phyloP scores from a whole-genome alignment of 139 green algal genomes.

The Deuterostichococcus epilithicus region DNA sequence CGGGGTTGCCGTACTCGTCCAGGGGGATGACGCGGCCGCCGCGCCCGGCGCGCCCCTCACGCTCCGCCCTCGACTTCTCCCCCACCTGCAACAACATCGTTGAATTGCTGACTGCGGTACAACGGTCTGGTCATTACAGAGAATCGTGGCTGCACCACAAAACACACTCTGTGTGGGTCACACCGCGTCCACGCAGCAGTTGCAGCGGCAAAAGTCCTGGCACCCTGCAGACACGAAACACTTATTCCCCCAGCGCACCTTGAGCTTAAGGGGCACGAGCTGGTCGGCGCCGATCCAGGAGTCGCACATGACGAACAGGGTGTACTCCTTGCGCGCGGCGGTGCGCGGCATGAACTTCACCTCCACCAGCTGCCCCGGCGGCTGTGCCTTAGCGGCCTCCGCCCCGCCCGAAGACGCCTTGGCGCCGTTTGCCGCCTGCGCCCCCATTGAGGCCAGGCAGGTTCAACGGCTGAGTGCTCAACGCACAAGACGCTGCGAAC shows the following conservation, averaged over 20 bases:
- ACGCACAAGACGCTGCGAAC: too few species aligned
- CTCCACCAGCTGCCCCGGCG: constrained; percentile 63
- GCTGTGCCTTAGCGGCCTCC: too few species aligned
- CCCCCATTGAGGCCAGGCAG: too few species aligned
- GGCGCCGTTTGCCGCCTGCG: not conserved
- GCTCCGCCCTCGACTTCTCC: constrained; percentile 30
- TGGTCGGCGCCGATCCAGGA: constrained; percentile 80
- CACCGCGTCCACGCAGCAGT: too few species aligned
- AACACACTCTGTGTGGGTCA: too few species aligned
- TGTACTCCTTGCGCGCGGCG: constrained; percentile 66
- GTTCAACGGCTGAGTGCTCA: too few species aligned
- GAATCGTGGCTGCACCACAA: too few species aligned
- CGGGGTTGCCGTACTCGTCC: not conserved
- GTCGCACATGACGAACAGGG: constrained; percentile 68
- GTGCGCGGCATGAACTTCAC: constrained; percentile 57
- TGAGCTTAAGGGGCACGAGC: constrained; percentile 50
- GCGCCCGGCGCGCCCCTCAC: constrained; percentile 32
- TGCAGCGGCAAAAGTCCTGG: too few species aligned
- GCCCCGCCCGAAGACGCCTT: too few species aligned
- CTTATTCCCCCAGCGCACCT: constrained; percentile 17
- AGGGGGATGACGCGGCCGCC: constrained; percentile 1
- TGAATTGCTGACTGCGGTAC: too few species aligned
- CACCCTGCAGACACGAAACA: too few species aligned
- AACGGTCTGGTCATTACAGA: too few species aligned
- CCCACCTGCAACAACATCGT: constrained; percentile 6